Evolutionary conservation across 2,329 filamentous ascomycete species (phyloP), one percentile per base, ranked within the genome.

Genomic region (Chaetomium globosum): DNA sequence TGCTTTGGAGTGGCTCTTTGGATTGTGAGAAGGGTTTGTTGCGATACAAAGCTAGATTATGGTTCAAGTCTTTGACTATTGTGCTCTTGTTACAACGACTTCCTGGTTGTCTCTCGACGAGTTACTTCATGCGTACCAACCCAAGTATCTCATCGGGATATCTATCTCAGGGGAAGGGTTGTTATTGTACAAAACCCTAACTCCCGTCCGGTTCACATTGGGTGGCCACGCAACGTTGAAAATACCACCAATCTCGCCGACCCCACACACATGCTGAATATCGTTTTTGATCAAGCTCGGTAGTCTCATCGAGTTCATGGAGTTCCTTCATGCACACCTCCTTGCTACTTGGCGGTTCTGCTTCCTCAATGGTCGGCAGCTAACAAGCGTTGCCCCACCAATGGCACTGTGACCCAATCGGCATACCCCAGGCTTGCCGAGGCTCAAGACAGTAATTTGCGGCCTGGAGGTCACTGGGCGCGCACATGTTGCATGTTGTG

Each of bases 361-460:
- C 19, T 43, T n/a, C 16, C 39, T 19, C 16, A 43, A 33, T 16
- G 23, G 48, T 59, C 36, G 8, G 16, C 28, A 26, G 26, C 26
- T 26, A 26, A 26, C 26, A 33, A 33, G 6, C 19, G 43, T 36
- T n/a, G 19, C 51, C 59, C 52, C 58, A 65, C 59, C 33, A 7
- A n/a, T 33, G 19, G 48, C 21, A 26, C 49, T 46, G 36, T n/a
- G 63, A n/a, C 48, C 65, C 49, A 48, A 56, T 65, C 48, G 59
- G 59, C 59, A 48, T 19, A 16, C 46, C 59, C 57, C 33, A 60
- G 63, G 33, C 30, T 63, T 59, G 64, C 66, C 66, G 66, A 68
- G 66, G 66, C 66, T 68, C 66, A 63, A 39, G 23, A 19, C 58
- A 64, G 46, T 60, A 65, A 61, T 58, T 65, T 61, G 33, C 53